Base-by-base conservation (phyloP, 2,329 filamentous ascomycete species). In the Hyphodiscus sp. region DNA sequence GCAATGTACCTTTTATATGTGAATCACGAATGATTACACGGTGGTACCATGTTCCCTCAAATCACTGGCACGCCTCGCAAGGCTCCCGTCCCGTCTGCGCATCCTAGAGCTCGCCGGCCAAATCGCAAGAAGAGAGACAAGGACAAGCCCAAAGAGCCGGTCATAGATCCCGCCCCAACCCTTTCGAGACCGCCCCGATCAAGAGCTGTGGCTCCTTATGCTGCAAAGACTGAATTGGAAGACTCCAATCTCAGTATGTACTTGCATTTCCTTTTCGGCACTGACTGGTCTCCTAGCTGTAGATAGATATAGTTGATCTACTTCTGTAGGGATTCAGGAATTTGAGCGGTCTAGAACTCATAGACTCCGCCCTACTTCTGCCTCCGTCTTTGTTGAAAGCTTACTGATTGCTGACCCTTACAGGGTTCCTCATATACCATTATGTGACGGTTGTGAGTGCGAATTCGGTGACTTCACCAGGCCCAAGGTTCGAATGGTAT, bases 401-500 rank as follows among this genome's bases (percentile, higher is more conserved):
- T 26, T 26, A 26, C 23, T 26, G 23, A 26, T 26, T 26, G 23
- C 23, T 3, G 23, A 26, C 3, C 23, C 3, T 26, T 4, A 3
- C 23, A 26, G 23, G 23, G 23, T 62, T 61, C 51, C 53, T 61
- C 18, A 56, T 60, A 15, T 50, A 61, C 45, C 55, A 62, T 52
- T 62, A 57, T 55, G 57, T 59, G 4, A 61, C 58, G 2, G 49
- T 61, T 16, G 47, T 62, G 20, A 49, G 51, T 2, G 50, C 45
- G 26, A 23, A 49, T 1, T 61, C 52, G 2, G 52, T 62, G 6
- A 59, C 56, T 10, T 53, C 48, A 33, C 54, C 57, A 26, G 61
- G 61, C 8, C 59, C 59, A 11, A 51, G 61, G 44, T 59, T 57
- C 30, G 58, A 61, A 49, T 63, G 61, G 59, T 61, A 61, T 44